These are phyloP conservation scores for Sclerotinia trifoliorum DNA, from an alignment of 2,329 filamentous ascomycete species.

Conservation along the genomic window DNA sequence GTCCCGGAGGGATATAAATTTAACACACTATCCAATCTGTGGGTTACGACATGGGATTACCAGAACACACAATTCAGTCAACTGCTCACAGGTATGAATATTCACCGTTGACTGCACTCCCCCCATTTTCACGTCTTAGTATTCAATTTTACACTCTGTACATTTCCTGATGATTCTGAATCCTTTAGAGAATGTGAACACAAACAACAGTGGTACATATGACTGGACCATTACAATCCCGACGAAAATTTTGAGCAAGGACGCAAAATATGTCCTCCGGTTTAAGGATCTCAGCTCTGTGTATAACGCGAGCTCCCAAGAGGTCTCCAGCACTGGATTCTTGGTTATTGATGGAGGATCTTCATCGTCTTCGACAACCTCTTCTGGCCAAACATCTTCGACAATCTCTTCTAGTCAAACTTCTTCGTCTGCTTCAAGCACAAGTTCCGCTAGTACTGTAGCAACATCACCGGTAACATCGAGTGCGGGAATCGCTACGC, in stretches of 20 bases:
- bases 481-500: background rate
- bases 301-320: background rate
- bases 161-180: background rate
- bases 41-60: slow-evolving; percentile 7
- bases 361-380: background rate
- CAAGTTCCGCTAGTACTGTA: background rate
- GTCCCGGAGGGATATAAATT: background rate
- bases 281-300: background rate
- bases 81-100: background rate
- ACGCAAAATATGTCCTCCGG: slow-evolving; percentile 11
- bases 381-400: background rate
- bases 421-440: background rate
- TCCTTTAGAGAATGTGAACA: background rate
- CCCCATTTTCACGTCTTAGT: no score
- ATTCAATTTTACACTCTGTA: background rate
- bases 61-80: background rate
- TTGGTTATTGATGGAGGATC: background rate
- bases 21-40: background rate
- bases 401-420: background rate
- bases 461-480: background rate
- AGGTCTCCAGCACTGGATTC: slow-evolving; percentile 11
- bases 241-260: background rate
- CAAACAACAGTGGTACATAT: background rate
- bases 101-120: background rate
- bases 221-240: slow-evolving; percentile 4